These are phyloP conservation scores for Dittrichia graveolens DNA, from an alignment of 129 eudicot species.

Conservation along the genomic window DNA sequence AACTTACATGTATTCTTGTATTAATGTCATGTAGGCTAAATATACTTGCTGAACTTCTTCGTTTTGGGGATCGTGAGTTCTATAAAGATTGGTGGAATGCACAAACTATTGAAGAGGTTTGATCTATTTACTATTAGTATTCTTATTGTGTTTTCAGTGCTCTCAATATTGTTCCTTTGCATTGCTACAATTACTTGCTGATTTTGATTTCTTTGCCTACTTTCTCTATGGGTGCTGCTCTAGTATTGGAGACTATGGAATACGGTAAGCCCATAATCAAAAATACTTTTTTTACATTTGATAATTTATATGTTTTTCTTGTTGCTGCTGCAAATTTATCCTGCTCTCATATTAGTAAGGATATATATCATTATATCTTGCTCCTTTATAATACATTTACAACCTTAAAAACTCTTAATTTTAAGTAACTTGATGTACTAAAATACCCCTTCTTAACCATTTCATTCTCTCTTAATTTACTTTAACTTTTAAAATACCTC, in stretches of 20 bases:
- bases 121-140: not conserved
- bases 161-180: slow-evolving; percentile 6
- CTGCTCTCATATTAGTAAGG: not conserved
- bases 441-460: no score
- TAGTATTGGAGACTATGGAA: slow-evolving; percentile 99
- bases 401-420: no score
- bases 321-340: not conserved
- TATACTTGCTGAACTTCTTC: slow-evolving; percentile 93
- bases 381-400: no score
- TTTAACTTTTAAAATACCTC: no score
- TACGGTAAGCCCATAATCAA: slow-evolving; percentile 59
- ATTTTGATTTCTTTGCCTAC: slow-evolving; percentile 14
- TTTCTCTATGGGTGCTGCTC: slow-evolving; percentile 33
- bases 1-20: slow-evolving; percentile 15
- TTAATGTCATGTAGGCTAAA: slow-evolving; percentile 58
- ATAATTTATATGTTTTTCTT: slow-evolving; percentile 5
- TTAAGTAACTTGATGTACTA: no score
- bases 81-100: slow-evolving; percentile 99
- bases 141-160: not conserved
- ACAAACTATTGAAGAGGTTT: slow-evolving; percentile 90
- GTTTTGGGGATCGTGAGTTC: slow-evolving; percentile 99
- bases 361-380: no score
- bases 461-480: no score
- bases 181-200: slow-evolving; percentile 30
- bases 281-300: not conserved